Evolutionary conservation across 1,284 basidiomycete species (phyloP), one percentile per base, ranked within the genome.

Genomic region (Fomitopsis betulina): DNA sequence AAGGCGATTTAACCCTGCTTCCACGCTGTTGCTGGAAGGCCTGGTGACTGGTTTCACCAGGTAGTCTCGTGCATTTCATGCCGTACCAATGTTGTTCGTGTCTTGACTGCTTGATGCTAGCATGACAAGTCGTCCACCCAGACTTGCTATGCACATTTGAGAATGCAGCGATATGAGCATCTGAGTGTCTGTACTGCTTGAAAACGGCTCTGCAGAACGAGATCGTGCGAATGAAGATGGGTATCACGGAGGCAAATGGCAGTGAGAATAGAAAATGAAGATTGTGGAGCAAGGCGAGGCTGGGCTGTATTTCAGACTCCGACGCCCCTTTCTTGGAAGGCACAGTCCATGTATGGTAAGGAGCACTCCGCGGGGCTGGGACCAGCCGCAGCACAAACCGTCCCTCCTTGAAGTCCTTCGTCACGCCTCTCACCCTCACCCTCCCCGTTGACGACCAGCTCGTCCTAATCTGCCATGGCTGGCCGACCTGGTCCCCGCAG

Each of bases 401-500:
- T 38, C 42, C 23, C 27, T 30, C 45, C 40, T n/a, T n/a, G n/a
- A n/a, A n/a, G n/a, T n/a, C n/a, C n/a, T 33, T 23, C 57, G 57
- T 58, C 58, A 55, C 53, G 30, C 54, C 54, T 49, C 51, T 30
- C 54, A 37, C 53, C 57, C 27, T 23, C 39, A 30, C 37, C 27
- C 19, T 54, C 57, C 32, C 19, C 58, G 53, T 47, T 43, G 55
- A 25, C 67, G 60, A 65, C 66, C 57, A 62, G 64, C 60, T 56
- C 58, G 53, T 60, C 53, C 42, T 53, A 45, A n/a, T 56, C 56
- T 47, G 58, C 56, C 60, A 72, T 72, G 70, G 67, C 70, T 59
- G 64, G 58, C 57, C 68, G 67, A 52, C 63, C 68, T 62, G 70
- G 68, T 58, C 63, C 67, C 30, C 60, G 64, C 49, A 70, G 70